Conservation (phyloP, 2,329 filamentous ascomycete species). For the Colletotrichum incanum region DNA sequence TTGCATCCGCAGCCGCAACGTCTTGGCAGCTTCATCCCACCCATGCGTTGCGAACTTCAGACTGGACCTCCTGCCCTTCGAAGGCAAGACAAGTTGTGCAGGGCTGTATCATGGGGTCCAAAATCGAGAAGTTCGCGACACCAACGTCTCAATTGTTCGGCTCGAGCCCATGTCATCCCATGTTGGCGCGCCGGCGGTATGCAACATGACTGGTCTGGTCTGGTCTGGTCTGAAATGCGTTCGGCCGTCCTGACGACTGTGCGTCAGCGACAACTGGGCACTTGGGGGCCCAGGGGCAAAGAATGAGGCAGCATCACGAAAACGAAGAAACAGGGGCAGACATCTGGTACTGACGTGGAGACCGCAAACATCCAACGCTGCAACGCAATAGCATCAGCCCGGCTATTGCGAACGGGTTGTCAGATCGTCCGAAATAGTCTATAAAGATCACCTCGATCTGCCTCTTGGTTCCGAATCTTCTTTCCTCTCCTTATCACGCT, state of each 20-base stretch:
- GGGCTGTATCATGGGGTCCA: background rate
- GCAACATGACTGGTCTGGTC: background rate
- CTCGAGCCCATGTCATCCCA: slow-evolving; percentile 34
- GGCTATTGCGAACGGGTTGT: slow-evolving; percentile 15
- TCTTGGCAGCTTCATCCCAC: slow-evolving; percentile 42
- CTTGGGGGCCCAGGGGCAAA: background rate
- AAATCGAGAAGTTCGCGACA: slow-evolving; percentile 4
- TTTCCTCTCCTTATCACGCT: slow-evolving; percentile 36
- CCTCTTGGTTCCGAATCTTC: slow-evolving; percentile 8
- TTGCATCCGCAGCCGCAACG: slow-evolving; percentile 35
- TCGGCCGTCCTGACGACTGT: background rate
- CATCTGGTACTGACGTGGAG: slow-evolving; percentile 1
- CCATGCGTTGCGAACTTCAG: slow-evolving; percentile 30
- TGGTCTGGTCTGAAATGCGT: slow-evolving; percentile 16
- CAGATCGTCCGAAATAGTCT: slow-evolving; percentile 32
- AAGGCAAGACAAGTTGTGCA: background rate
- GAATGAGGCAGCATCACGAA: slow-evolving; percentile 16
- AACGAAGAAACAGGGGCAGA: background rate
- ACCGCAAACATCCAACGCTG: slow-evolving; percentile 25
- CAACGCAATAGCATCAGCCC: slow-evolving; percentile 10
- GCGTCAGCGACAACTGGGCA: slow-evolving; percentile 12
- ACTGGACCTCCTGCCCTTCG: background rate
- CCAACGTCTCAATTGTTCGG: slow-evolving; percentile 30
- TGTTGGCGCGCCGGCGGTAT: slow-evolving; percentile 3
- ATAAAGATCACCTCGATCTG: slow-evolving; percentile 41